These are phyloP conservation scores for Sporothrix schenckii DNA, from an alignment of 2,329 filamentous ascomycete species.

Conservation along the genomic window DNA sequence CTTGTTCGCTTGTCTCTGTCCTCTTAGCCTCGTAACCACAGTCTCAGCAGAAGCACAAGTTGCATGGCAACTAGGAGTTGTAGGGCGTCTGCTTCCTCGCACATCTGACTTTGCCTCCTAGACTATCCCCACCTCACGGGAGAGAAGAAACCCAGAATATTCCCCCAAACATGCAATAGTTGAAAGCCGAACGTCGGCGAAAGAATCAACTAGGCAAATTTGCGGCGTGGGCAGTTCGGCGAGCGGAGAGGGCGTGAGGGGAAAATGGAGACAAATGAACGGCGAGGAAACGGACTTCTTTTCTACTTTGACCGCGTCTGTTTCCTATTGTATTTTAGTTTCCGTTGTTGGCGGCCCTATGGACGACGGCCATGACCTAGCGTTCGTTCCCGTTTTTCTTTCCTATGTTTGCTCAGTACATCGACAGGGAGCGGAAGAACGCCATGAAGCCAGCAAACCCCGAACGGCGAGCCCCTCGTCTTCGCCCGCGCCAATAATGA, in stretches of 20 bases:
- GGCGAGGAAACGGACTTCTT: not conserved
- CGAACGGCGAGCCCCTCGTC: not conserved
- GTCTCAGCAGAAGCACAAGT: not conserved
- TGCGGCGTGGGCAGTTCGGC: not conserved
- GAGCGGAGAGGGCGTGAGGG: not conserved
- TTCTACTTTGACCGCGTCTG: too few relatives aligned
- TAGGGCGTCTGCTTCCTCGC: not conserved
- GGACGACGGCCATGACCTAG: not conserved
- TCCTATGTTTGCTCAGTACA: constrained; percentile 4
- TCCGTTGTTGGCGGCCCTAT: not conserved
- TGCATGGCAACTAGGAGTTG: not conserved
- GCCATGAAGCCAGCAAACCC: not conserved
- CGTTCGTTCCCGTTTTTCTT: not conserved
- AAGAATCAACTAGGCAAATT: constrained; percentile 2
- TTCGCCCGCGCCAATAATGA: not conserved
- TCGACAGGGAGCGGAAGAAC: not conserved
- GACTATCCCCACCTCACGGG: not conserved
- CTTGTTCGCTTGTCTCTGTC: not conserved
- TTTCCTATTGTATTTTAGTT: not conserved
- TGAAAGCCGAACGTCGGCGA: not conserved
- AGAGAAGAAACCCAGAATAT: not conserved
- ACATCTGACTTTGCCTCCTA: not conserved
- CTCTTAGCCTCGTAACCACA: not conserved
- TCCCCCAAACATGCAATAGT: not conserved
- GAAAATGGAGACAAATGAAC: not conserved